Base-by-base conservation (phyloP, 129 eudicot species). In the Arctium minus region DNA sequence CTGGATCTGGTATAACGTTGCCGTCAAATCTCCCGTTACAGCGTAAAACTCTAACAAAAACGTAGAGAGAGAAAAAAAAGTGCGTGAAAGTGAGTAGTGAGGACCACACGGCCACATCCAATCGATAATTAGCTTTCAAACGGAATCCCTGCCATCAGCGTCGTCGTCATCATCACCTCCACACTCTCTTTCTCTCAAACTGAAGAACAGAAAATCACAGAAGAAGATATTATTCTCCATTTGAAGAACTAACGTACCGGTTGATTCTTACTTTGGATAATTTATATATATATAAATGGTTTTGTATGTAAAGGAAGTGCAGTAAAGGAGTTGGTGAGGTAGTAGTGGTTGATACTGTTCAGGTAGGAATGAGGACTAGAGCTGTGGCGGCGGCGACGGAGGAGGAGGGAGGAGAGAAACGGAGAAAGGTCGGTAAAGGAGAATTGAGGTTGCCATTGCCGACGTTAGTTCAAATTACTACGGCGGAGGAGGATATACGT, bases 1-100 rank as follows among this genome's bases (percentile, higher is more conserved):
- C 36, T 67, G 42, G 81, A 81, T 81, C 86, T 53, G 79, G 79
- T 27, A 15, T 83, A 84, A 81, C 91, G 87, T 91, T 74, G 86
- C 82, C 88, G 85, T 86, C 88, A 83, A 64, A 65, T 62, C 73
- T 37, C n/a, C 48, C 48, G 73, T 18, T 39, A 77, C 33, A 60
- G 72, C 53, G 53, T 77, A 69, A 36, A 9, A 75, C 5, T 37
- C 38, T 62, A 78, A 65, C 62, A 78, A 39, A 56, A 40, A 39
- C 4, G 48, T 72, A n/a, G 62, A 79, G 64, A 79, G 64, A 79
- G 82, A 65, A 15, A 37, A 8, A 4, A 37, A 8, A 4, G 68
- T 39, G 78, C 62, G 60, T 39, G 60, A 74, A 29, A 69, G 78
- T 50, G 68, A 88, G 89, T 90, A 68, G 77, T 50, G 67, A 88